phyloP scores from a whole-genome alignment of 139 green algal genomes.

The Chlorella sp. region DNA sequence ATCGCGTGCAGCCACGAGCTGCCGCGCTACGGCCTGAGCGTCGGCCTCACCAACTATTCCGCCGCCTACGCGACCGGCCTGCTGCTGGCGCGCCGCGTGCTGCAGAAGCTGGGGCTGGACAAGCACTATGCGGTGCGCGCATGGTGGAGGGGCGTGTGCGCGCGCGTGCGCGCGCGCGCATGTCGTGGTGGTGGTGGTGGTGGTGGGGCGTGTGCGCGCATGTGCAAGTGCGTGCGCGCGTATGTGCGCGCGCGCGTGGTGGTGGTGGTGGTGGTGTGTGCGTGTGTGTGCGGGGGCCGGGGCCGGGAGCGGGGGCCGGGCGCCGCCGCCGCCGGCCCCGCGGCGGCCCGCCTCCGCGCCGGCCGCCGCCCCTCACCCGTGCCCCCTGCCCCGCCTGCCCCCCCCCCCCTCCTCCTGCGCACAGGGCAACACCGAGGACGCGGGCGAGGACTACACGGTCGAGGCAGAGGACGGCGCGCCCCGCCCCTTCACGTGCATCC shows the following conservation, averaged over 20 bases:
- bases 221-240: too few relatives aligned
- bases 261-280: too few relatives aligned
- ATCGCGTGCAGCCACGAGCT: conserved; percentile 86
- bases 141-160: too few relatives aligned
- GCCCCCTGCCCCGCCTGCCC: conserved; percentile 10
- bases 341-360: too few relatives aligned
- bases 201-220: too few relatives aligned
- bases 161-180: too few relatives aligned
- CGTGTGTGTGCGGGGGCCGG: too few relatives aligned
- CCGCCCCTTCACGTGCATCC: conserved; percentile 91
- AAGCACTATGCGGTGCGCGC: conserved; percentile 76
- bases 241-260: too few relatives aligned
- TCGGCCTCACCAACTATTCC: conserved; percentile 97
- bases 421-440: conserved; percentile 52
- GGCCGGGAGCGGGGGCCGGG: too few relatives aligned
- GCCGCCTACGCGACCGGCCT: conserved; percentile 95
- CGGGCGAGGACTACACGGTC: conserved; percentile 97
- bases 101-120: conserved; percentile 94
- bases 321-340: too few relatives aligned
- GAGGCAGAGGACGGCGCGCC: conserved; percentile 87
- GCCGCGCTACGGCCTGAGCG: conserved; percentile 89
- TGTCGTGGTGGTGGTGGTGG: too few relatives aligned
- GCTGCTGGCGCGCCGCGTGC: conserved; percentile 89
- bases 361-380: too few relatives aligned
- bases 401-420: neutral